phyloP scores from a whole-genome alignment of 768 basidiomycete genomes.

The Russula virescens region DNA sequence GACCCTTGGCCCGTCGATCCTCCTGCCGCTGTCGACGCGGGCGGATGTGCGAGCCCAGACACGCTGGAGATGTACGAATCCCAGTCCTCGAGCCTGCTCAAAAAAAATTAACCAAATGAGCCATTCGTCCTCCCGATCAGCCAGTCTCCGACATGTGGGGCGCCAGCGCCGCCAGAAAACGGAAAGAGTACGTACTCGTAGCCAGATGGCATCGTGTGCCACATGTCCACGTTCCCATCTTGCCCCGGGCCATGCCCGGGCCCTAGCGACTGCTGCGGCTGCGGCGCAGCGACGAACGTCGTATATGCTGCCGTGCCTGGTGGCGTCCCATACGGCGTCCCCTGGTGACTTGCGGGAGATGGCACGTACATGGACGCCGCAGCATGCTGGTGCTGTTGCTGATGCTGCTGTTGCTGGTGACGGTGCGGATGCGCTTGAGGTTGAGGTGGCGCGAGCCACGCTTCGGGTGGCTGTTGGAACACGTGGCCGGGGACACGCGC shows the following conservation, averaged over 20 bases:
- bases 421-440: background rate
- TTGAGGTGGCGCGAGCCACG: slow-evolving; percentile 10
- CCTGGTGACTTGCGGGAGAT: background rate
- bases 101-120: background rate
- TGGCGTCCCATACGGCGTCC: slow-evolving; percentile 6
- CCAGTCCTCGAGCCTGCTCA: slow-evolving; percentile 22
- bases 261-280: background rate
- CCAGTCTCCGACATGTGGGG: slow-evolving; percentile 6
- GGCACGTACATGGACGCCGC: slow-evolving; percentile 2
- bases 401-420: background rate
- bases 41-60: background rate
- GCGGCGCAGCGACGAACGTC: background rate
- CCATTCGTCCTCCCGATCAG: slow-evolving; percentile 5
- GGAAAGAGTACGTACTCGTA: slow-evolving; percentile 22
- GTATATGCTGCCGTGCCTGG: slow-evolving; percentile 1
- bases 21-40: background rate
- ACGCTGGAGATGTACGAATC: slow-evolving; percentile 20
- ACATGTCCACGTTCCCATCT: slow-evolving; percentile 12
- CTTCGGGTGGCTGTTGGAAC: background rate
- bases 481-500: slow-evolving; percentile 17
- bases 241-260: background rate
- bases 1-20: slow-evolving; percentile 8
- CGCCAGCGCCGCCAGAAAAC: background rate
- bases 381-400: slow-evolving; percentile 3
- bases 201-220: slow-evolving; percentile 21